Conservation (phyloP, 116 monocot genomes). For the Dioscorea cayenensis region DNA sequence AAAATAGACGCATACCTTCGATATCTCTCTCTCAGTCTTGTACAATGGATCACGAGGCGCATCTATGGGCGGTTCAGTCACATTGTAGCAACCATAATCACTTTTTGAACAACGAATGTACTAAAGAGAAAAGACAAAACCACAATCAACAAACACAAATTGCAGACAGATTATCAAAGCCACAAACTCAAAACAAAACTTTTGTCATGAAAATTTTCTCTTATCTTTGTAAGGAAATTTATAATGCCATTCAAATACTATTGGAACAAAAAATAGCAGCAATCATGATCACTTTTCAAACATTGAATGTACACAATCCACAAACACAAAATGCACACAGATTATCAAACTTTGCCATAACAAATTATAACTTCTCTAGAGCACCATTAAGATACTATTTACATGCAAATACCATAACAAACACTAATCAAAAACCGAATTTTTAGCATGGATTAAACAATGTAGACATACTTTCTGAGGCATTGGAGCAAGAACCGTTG, state of each 20-base stretch:
- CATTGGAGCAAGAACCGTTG: constrained; percentile 76
- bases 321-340: no score
- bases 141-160: background rate
- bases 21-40: constrained; percentile 67
- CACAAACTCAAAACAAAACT: background rate
- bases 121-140: constrained; percentile 21
- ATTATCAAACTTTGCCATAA: no score
- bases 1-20: constrained; percentile 43
- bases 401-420: background rate
- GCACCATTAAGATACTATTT: background rate
- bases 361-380: background rate
- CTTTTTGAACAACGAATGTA: constrained; percentile 81
- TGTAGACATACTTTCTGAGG: constrained; percentile 63
- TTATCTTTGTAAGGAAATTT: no score
- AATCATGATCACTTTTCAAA: no score
- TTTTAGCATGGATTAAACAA: background rate
- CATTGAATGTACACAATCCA: background rate
- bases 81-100: constrained; percentile 76
- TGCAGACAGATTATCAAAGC: background rate
- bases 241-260: no score
- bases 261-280: no score
- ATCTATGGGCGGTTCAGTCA: constrained; percentile 87
- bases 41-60: constrained; percentile 83
- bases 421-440: background rate
- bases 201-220: no score